Conservation (phyloP, 2,329 filamentous ascomycete species). For the Alternaria tenuissima region DNA sequence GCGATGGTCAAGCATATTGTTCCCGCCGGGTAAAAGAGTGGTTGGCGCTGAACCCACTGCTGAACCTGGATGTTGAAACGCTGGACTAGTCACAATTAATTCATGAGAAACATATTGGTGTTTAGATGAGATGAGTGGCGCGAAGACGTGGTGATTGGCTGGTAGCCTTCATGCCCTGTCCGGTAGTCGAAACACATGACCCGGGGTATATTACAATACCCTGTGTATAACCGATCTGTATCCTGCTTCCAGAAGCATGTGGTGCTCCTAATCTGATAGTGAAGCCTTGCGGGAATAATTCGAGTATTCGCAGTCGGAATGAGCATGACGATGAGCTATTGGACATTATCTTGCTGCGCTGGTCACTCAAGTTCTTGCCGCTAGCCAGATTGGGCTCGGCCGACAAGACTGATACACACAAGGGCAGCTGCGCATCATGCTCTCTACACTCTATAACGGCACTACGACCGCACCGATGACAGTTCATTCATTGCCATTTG, state of each 20-base stretch:
- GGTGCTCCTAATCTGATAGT: conserved; percentile 36
- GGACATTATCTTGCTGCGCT: conserved; percentile 39
- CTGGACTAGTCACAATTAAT: conserved; percentile 18
- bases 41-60: conserved; percentile 13
- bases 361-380: conserved; percentile 36
- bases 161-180: conserved; percentile 1
- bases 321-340: conserved; percentile 44
- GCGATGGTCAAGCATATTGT: conserved; percentile 2
- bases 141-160: conserved; percentile 13
- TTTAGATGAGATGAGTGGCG: conserved; percentile 22
- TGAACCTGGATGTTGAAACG: conserved; percentile 22
- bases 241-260: conserved; percentile 39
- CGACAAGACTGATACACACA: conserved; percentile 27
- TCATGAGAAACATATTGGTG: conserved; percentile 20
- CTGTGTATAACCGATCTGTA: conserved; percentile 44
- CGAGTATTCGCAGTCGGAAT: conserved; percentile 36
- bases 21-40: conserved; percentile 31
- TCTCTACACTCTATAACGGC: conserved; percentile 39
- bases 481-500: conserved; percentile 42
- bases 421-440: conserved; percentile 35
- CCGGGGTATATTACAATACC: conserved; percentile 31
- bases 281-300: conserved; percentile 27
- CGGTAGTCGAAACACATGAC: conserved; percentile 29
- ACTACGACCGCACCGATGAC: conserved; percentile 39
- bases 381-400: conserved; percentile 31